A percentile compares a stretch with the other conserved stretches of the same genome.
Conservation (phyloP, 768 basidiomycete species). For the Rhodosporidiobolus odoratus region DNA sequence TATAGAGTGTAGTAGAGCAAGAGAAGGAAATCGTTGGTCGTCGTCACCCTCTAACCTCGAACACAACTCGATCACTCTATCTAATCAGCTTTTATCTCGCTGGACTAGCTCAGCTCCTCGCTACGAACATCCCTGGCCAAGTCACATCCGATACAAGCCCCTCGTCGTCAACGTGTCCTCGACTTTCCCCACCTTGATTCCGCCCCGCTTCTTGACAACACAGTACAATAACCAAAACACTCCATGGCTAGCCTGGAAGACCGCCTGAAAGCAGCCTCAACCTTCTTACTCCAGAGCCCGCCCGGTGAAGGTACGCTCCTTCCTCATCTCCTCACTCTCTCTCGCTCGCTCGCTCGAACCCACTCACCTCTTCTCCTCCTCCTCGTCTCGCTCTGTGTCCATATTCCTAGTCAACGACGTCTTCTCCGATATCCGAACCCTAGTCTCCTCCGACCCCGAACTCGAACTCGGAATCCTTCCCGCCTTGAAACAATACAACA, state of each 20-base stretch:
- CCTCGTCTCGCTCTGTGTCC: too few relatives aligned
- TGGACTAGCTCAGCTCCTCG: too few relatives aligned
- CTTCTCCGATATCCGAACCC: conserved; percentile 67
- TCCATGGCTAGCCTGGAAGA: neutral
- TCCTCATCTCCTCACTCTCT: neutral
- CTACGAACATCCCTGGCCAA: too few relatives aligned
- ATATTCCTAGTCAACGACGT: conserved; percentile 29
- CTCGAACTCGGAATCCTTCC: conserved; percentile 72
- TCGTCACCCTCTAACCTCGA: neutral
- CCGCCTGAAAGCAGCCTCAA: conserved; percentile 1
- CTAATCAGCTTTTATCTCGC: too few relatives aligned
- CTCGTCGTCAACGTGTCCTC: neutral
- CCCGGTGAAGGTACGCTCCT: conserved; percentile 27
- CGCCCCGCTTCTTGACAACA: neutral
- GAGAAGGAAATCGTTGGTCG: neutral
- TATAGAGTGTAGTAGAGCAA: neutral
- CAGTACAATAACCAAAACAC: neutral
- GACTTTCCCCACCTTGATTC: neutral
- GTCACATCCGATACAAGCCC: too few relatives aligned
- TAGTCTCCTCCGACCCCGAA: conserved; percentile 79
- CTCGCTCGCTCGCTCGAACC: neutral
- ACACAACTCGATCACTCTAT: too few relatives aligned
- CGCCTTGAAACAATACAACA: conserved; percentile 75
- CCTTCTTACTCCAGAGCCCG: conserved; percentile 31
- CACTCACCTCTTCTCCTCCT: neutral